These are phyloP conservation scores for Didymella arachidicola DNA, from an alignment of 2,329 filamentous ascomycete genomes.

Conservation along the genomic window DNA sequence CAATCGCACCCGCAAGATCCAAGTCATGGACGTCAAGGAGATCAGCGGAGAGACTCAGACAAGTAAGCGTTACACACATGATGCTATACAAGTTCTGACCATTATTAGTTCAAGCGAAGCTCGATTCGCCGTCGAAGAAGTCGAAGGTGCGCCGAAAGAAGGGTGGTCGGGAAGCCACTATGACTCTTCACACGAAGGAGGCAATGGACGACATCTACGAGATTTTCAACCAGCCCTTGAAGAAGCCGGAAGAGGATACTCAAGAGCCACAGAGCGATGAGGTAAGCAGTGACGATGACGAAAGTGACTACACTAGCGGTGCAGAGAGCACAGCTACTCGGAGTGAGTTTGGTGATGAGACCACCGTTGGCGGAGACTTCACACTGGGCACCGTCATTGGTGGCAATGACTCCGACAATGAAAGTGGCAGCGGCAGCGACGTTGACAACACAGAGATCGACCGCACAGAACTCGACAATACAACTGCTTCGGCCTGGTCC, in stretches of 20 bases:
- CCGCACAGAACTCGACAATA: constrained; percentile 43
- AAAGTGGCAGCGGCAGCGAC: constrained; percentile 53
- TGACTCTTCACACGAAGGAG: constrained; percentile 95
- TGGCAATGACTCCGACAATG: constrained; percentile 55
- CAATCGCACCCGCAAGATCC: constrained; percentile 66
- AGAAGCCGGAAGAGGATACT: constrained; percentile 56
- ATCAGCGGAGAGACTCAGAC: constrained; percentile 88
- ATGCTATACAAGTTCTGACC: constrained; percentile 25
- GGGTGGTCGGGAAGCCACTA: constrained; percentile 81
- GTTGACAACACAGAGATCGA: constrained; percentile 31
- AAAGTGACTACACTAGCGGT: constrained; percentile 76
- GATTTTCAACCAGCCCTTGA: constrained; percentile 89
- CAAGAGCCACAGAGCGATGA: constrained; percentile 70
- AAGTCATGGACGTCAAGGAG: constrained; percentile 71
- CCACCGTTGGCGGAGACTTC: constrained; percentile 58
- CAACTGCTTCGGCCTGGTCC: constrained; percentile 79
- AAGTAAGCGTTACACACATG: constrained; percentile 63
- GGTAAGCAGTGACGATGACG: constrained; percentile 68
- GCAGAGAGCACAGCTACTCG: constrained; percentile 85
- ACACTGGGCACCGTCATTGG: constrained; percentile 50
- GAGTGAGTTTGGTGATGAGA: constrained; percentile 73
- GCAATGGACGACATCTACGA: constrained; percentile 98
- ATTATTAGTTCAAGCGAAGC: constrained; percentile 81
- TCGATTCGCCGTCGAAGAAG: constrained; percentile 85
- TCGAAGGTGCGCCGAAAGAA: constrained; percentile 78